A percentile compares a stretch with the other conserved stretches of the same genome.
Evolutionary conservation across 208 protist species (phyloP).

Genomic region (Trypanosoma brucei): DNA sequence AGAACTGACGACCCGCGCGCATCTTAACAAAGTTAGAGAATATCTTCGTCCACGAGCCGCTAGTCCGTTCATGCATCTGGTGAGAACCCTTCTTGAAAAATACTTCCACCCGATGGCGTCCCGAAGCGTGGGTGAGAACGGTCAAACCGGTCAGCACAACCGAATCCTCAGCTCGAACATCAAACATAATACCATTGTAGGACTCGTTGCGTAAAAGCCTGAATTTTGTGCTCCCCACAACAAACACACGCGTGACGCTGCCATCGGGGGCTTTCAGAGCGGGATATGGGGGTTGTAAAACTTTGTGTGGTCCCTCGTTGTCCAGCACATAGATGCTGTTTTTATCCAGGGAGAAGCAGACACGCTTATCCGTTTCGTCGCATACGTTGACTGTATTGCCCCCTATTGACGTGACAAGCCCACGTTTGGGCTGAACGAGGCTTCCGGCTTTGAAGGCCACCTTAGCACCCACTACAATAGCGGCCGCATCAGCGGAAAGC

Average conservation of each 20-base stretch:
- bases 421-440: slow-evolving; percentile 58
- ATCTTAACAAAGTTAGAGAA: slow-evolving; percentile 79
- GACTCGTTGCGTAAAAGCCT: slow-evolving; percentile 58
- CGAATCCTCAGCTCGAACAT: slow-evolving; percentile 63
- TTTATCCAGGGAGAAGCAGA: slow-evolving; percentile 39
- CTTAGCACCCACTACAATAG: slow-evolving; percentile 35
- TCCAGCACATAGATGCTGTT: slow-evolving; percentile 65
- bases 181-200: slow-evolving; percentile 91
- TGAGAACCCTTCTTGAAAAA: slow-evolving; percentile 84
- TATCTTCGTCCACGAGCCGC: slow-evolving; percentile 58
- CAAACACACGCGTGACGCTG: slow-evolving; percentile 66
- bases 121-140: slow-evolving; percentile 62
- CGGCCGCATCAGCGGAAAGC: slow-evolving; percentile 30
- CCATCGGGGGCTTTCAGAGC: slow-evolving; percentile 55
- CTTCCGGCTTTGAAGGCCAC: slow-evolving; percentile 58
- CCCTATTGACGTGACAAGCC: slow-evolving; percentile 35
- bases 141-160: slow-evolving; percentile 71
- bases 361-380: slow-evolving; percentile 55
- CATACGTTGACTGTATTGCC: slow-evolving; percentile 45
- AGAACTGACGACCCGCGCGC: slow-evolving; percentile 52
- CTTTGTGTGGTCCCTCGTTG: slow-evolving; percentile 57
- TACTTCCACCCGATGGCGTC: slow-evolving; percentile 73
- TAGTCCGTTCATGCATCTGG: slow-evolving; percentile 51
- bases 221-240: slow-evolving; percentile 79
- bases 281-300: slow-evolving; percentile 43